Conservation (phyloP, 805 yeast species). For the Wickerhamiella musiphila region DNA sequence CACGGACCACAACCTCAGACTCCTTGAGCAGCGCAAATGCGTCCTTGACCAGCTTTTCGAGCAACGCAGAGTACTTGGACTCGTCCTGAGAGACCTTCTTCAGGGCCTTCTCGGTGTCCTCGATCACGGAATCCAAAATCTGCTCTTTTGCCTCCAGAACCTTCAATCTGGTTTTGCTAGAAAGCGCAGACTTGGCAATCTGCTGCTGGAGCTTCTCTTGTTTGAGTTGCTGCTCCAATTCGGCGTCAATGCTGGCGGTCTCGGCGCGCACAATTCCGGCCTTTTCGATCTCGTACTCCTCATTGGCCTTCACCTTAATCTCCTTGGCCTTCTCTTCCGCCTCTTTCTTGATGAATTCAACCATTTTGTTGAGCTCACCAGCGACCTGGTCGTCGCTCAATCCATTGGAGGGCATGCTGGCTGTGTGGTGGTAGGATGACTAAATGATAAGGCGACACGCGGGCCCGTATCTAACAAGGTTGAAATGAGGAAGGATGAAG, state of each 20-base stretch:
- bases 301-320: conserved; percentile 88
- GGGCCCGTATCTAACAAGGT: no score
- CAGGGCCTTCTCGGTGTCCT: conserved; percentile 47
- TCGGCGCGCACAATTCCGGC: conserved; percentile 88
- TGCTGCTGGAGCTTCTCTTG: conserved; percentile 88
- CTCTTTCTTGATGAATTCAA: conserved; percentile 95
- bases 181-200: conserved; percentile 85
- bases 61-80: conserved; percentile 45
- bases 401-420: conserved; percentile 8
- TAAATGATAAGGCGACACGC: no score
- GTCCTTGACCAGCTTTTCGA: conserved; percentile 69
- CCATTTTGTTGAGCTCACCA: conserved; percentile 93
- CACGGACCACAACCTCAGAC: conserved; percentile 42
- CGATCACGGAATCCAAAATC: conserved; percentile 57
- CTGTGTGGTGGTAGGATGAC: neutral
- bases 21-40: conserved; percentile 50
- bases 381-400: conserved; percentile 48
- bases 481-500: no score
- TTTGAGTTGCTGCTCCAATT: conserved; percentile 68
- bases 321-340: conserved; percentile 98
- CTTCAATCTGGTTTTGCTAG: conserved; percentile 87
- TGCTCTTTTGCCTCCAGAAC: conserved; percentile 74
- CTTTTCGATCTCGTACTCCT: conserved; percentile 96
- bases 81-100: conserved; percentile 37
- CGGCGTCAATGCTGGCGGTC: conserved; percentile 68